These are phyloP conservation scores for Cryptococcus sp. DNA, from an alignment of 1,284 basidiomycete species.

Conservation along the genomic window DNA sequence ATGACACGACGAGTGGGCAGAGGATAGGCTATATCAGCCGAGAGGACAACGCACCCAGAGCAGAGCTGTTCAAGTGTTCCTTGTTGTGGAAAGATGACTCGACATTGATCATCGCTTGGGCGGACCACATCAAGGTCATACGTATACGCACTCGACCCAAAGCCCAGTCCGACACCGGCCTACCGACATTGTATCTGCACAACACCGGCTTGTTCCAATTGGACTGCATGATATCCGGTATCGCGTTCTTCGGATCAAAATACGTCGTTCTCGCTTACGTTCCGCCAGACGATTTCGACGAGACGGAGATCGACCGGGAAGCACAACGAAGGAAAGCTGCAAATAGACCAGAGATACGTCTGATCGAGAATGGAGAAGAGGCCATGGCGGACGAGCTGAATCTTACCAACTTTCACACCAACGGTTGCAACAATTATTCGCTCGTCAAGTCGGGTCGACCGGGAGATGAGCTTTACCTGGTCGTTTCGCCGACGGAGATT, in stretches of 20 bases:
- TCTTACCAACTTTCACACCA: constrained; percentile 70
- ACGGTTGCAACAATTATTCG: constrained; percentile 88
- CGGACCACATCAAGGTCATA: constrained; percentile 87
- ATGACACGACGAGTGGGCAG: constrained; percentile 72
- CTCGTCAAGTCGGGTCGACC: constrained; percentile 51
- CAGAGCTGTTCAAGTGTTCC: constrained; percentile 88
- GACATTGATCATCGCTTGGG: constrained; percentile 90
- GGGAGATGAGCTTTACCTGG: constrained; percentile 54
- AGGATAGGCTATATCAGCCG: constrained; percentile 85
- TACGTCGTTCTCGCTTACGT: constrained; percentile 80
- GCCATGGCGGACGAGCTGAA: constrained; percentile 77
- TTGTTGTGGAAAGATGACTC: constrained; percentile 87
- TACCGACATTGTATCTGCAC: constrained; percentile 55
- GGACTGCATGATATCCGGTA: constrained; percentile 91
- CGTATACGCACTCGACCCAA: constrained; percentile 60
- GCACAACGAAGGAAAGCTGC: constrained; percentile 73
- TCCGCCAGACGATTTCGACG: constrained; percentile 51
- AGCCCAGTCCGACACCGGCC: constrained; percentile 20
- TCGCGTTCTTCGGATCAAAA: constrained; percentile 67
- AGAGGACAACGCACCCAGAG: constrained; percentile 70
- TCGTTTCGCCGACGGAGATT: constrained; percentile 81
- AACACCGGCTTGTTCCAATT: constrained; percentile 87
- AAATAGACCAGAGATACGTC: constrained; percentile 84
- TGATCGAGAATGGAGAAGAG: constrained; percentile 90
- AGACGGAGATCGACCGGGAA: constrained; percentile 63